These are phyloP conservation scores for Syzygium jambos DNA, from an alignment of 345 rosid species.

Conservation along the genomic window DNA sequence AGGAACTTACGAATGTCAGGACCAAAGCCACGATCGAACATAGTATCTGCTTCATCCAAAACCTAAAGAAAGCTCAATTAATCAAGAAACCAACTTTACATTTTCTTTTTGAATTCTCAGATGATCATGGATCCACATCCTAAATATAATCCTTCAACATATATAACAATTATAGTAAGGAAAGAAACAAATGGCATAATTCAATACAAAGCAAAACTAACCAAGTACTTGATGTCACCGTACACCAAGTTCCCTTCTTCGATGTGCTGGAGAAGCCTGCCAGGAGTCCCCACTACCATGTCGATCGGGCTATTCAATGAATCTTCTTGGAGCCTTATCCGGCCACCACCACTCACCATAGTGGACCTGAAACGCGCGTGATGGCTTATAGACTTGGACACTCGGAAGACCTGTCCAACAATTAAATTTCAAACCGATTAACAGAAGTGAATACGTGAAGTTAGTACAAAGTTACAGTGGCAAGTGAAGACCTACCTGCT, in stretches of 20 bases:
- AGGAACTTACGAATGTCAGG: conserved; percentile 91
- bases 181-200: neutral
- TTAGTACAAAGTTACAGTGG: neutral
- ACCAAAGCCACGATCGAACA: conserved; percentile 98
- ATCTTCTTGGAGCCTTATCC: conserved; percentile 85
- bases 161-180: neutral
- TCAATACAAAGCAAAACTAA: conserved; percentile 9
- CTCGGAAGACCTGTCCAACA: conserved; percentile 64
- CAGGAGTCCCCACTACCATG: conserved; percentile 96
- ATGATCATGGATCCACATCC: neutral
- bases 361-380: conserved; percentile 85
- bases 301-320: conserved; percentile 74
- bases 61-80: conserved; percentile 40
- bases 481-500: conserved; percentile 49
- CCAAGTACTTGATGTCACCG: conserved; percentile 84
- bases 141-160: neutral
- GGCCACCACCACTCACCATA: conserved; percentile 90
- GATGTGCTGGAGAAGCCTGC: conserved; percentile 92
- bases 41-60: conserved; percentile 97
- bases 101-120: neutral
- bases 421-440: neutral
- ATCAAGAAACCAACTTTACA: conserved; percentile 6
- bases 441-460: neutral
- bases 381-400: conserved; percentile 85
- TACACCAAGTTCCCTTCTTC: conserved; percentile 90